Conservation (phyloP, 768 basidiomycete species). For the Rickenella mellea region DNA sequence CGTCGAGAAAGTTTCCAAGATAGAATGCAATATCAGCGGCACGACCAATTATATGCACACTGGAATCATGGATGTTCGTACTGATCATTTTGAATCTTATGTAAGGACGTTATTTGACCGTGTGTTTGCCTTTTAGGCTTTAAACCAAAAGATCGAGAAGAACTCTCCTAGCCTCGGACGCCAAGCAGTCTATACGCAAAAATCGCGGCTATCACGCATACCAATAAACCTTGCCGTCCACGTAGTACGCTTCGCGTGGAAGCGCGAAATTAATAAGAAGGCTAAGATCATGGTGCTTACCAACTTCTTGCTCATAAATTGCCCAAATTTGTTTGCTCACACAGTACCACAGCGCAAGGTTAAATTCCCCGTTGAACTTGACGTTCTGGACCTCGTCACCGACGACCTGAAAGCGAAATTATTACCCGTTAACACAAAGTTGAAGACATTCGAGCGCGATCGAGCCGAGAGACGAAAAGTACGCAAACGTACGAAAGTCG, state of each 20-base stretch:
- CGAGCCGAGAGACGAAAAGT: slow-evolving; percentile 76
- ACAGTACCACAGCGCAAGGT: slow-evolving; percentile 61
- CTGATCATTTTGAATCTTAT: slow-evolving; percentile 5
- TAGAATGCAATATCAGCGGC: slow-evolving; percentile 86
- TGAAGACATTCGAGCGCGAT: slow-evolving; percentile 79
- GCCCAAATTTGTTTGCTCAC: neutral
- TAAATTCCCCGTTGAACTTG: slow-evolving; percentile 85
- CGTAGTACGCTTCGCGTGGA: slow-evolving; percentile 96
- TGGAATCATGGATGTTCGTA: slow-evolving; percentile 71
- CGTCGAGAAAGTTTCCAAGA: slow-evolving; percentile 71
- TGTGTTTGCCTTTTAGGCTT: slow-evolving; percentile 37
- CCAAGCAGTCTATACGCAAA: slow-evolving; percentile 73
- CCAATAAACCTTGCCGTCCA: slow-evolving; percentile 84
- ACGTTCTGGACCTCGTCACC: slow-evolving; percentile 73
- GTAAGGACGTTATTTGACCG: neutral
- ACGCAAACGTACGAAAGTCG: slow-evolving; percentile 58
- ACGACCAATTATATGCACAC: slow-evolving; percentile 82
- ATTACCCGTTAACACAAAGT: slow-evolving; percentile 55
- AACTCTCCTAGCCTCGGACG: slow-evolving; percentile 70
- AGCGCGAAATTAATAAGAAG: slow-evolving; percentile 82
- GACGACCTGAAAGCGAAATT: slow-evolving; percentile 71
- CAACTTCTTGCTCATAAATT: neutral
- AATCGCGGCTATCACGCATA: slow-evolving; percentile 72
- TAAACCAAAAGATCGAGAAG: slow-evolving; percentile 86
- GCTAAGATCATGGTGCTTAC: slow-evolving; percentile 86